Evolutionary conservation across 2,329 filamentous ascomycete genomes (phyloP).

Genomic region (Diaporthe sp.): DNA sequence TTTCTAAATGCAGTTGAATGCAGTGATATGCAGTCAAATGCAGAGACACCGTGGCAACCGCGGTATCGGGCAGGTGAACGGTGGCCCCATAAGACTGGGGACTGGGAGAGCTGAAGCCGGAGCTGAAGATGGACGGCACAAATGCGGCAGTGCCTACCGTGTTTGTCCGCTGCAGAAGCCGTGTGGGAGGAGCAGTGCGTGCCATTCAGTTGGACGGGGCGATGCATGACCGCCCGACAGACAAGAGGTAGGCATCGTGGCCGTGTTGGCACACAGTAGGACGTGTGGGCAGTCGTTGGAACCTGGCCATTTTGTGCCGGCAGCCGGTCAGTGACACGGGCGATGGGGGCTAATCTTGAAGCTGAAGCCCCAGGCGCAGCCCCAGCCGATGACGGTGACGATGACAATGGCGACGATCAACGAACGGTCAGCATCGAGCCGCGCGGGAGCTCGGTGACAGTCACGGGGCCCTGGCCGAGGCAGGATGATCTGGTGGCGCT

Average conservation of each 20-base stretch:
- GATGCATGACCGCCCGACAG: not conserved
- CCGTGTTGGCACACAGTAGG: not conserved
- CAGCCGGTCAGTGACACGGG: not conserved
- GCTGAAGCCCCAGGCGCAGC: not conserved
- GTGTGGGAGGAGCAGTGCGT: slow-evolving; percentile 17
- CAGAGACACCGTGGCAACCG: slow-evolving; percentile 18
- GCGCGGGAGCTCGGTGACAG: slow-evolving; percentile 15
- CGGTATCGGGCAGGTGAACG: not conserved
- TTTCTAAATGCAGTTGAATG: slow-evolving; percentile 14
- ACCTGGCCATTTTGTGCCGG: not conserved
- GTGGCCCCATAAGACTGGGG: not conserved
- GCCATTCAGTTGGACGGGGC: not conserved
- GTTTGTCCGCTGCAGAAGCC: slow-evolving; percentile 30
- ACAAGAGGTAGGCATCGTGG: not conserved
- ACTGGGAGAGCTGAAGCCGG: not conserved
- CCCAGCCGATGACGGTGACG: not conserved
- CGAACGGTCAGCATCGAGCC: slow-evolving; percentile 2
- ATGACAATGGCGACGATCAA: slow-evolving; percentile 4
- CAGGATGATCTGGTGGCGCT: slow-evolving; percentile 7
- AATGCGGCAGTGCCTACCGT: slow-evolving; percentile 32
- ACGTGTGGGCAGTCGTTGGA: not conserved
- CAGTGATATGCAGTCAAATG: slow-evolving; percentile 4
- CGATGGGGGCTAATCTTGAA: not conserved
- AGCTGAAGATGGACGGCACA: not conserved
- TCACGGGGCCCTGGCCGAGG: slow-evolving; percentile 7